Conservation (phyloP, 2,329 filamentous ascomycete genomes). For the Calonectria naviculata region DNA sequence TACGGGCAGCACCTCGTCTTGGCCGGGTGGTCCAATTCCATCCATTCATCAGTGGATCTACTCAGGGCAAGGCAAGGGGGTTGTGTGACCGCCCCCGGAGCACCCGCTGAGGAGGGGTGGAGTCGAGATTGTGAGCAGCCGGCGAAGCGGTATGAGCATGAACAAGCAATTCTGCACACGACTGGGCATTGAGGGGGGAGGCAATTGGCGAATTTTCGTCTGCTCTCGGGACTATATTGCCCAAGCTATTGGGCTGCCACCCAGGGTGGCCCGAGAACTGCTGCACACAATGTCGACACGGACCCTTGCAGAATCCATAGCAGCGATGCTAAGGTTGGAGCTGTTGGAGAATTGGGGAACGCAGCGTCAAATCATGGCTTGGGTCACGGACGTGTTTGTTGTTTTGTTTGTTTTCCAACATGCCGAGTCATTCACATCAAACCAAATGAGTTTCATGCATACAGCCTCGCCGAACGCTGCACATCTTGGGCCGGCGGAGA, state of each 20-base stretch:
- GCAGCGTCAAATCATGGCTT: no score
- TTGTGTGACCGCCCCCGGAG: conserved; percentile 20
- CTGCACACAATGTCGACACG: not conserved
- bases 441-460: conserved; percentile 16
- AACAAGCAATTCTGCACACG: conserved; percentile 33
- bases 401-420: not conserved
- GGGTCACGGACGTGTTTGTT: conserved; percentile 1
- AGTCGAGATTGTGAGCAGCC: conserved; percentile 17
- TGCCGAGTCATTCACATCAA: conserved; percentile 10
- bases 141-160: conserved; percentile 28
- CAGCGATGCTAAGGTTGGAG: not conserved
- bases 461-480: not conserved
- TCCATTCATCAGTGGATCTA: conserved; percentile 12
- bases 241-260: conserved; percentile 1
- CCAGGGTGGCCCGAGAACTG: conserved; percentile 3
- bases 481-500: not conserved
- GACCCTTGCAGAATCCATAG: conserved; percentile 13
- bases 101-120: conserved; percentile 22
- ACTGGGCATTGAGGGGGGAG: conserved; percentile 7
- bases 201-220: conserved; percentile 6
- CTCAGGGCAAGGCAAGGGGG: not conserved
- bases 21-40: not conserved
- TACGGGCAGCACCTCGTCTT: conserved; percentile 9
- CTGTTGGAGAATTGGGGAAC: not conserved
- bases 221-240: not conserved